phyloP scores from a whole-genome alignment of 1,139 yeast genomes.

The Debaryomycetaceae sp. region DNA sequence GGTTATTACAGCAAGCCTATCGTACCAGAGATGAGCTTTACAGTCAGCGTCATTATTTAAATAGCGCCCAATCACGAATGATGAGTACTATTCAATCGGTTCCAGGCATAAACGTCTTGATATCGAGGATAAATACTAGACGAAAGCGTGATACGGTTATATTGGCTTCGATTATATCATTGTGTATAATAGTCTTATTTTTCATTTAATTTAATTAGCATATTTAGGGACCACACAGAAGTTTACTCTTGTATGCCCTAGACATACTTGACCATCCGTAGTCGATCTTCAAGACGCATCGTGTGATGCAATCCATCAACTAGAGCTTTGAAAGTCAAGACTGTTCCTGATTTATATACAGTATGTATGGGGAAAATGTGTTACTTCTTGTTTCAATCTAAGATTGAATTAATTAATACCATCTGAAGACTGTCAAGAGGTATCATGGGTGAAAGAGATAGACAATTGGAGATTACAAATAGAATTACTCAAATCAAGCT shows the following conservation, averaged over 20 bases:
- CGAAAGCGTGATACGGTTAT: constrained; percentile 85
- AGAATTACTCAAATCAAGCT: constrained; percentile 49
- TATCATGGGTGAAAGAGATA: constrained; percentile 1
- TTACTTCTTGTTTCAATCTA: background rate
- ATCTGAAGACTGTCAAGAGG: background rate
- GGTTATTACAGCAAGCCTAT: constrained; percentile 77
- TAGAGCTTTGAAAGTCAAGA: too few species aligned
- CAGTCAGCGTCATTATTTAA: constrained; percentile 64
- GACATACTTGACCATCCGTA: too few species aligned
- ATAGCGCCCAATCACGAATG: constrained; percentile 63
- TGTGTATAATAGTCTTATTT: constrained; percentile 69
- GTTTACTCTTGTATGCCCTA: too few species aligned
- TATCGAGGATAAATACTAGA: constrained; percentile 80
- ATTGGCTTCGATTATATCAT: constrained; percentile 69
- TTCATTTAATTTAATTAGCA: constrained; percentile 24
- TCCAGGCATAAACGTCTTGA: constrained; percentile 79
- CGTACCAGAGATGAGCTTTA: constrained; percentile 83
- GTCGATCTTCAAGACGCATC: too few species aligned
- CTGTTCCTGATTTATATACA: too few species aligned
- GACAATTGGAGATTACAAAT: constrained; percentile 20
- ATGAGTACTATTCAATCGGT: constrained; percentile 59
- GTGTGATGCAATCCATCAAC: too few species aligned
- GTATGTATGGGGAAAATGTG: background rate
- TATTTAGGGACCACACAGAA: background rate
- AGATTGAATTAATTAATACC: background rate